phyloP scores from a whole-genome alignment of 148 eudicot species.

The Persicaria tinctoria region DNA sequence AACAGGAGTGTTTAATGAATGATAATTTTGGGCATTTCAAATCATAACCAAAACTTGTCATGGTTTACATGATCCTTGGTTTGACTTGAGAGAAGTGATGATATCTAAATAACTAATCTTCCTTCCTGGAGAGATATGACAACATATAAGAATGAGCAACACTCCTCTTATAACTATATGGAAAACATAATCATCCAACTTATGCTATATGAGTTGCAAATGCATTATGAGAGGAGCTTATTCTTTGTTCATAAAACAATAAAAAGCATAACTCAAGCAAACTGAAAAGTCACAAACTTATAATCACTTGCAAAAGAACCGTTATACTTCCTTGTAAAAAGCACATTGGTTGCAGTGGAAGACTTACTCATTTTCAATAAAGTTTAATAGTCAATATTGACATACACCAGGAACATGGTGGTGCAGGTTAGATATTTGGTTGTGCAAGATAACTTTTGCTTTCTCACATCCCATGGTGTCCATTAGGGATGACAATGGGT shows the following conservation, averaged over 20 bases:
- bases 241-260: not conserved
- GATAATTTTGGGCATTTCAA: not conserved
- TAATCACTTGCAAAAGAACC: not conserved
- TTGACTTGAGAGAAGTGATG: slow-evolving; percentile 92
- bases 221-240: not conserved
- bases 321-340: not conserved
- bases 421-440: not conserved
- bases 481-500: too few relatives aligned
- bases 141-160: not conserved
- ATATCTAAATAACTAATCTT: slow-evolving; percentile 68
- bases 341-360: not conserved
- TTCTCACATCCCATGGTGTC: too few relatives aligned
- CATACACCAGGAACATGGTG: not conserved
- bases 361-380: not conserved
- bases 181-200: not conserved
- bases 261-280: not conserved
- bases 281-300: not conserved
- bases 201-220: not conserved
- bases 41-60: slow-evolving; percentile 42
- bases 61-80: slow-evolving; percentile 93
- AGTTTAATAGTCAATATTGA: not conserved
- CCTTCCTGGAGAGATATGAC: slow-evolving; percentile 51
- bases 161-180: not conserved
- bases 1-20: not conserved
- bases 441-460: too few relatives aligned